phyloP scores from a whole-genome alignment of 768 basidiomycete species.

The Mycena filopes region DNA sequence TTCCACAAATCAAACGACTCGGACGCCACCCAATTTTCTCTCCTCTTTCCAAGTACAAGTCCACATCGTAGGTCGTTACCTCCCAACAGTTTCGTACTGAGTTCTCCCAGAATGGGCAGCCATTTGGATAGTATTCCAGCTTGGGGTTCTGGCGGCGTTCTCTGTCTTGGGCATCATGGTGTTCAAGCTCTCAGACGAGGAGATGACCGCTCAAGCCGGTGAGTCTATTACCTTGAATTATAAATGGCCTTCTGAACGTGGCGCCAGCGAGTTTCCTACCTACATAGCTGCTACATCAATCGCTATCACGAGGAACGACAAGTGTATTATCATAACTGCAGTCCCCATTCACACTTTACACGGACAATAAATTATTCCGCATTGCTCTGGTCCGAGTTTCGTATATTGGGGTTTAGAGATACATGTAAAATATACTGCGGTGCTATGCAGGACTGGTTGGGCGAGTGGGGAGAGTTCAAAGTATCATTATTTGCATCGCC shows the following conservation, averaged over 20 bases:
- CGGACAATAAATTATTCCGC: slow-evolving; percentile 29
- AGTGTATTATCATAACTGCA: slow-evolving; percentile 24
- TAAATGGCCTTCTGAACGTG: neutral
- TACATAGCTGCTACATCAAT: too few relatives aligned
- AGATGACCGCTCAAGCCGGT: slow-evolving; percentile 84
- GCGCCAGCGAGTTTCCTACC: slow-evolving; percentile 69
- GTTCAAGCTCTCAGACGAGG: slow-evolving; percentile 75
- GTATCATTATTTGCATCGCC: slow-evolving; percentile 13
- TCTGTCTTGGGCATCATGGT: slow-evolving; percentile 82
- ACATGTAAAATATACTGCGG: slow-evolving; percentile 18
- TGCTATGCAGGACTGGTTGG: slow-evolving; percentile 26
- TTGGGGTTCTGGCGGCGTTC: slow-evolving; percentile 80
- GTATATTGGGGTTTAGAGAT: slow-evolving; percentile 22
- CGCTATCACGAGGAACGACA: too few relatives aligned
- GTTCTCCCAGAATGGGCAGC: slow-evolving; percentile 78
- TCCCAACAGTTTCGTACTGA: neutral
- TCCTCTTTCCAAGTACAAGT: slow-evolving; percentile 75
- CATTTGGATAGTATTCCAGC: slow-evolving; percentile 85
- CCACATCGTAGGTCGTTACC: slow-evolving; percentile 69
- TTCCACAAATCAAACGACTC: slow-evolving; percentile 96
- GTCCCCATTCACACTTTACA: slow-evolving; percentile 1
- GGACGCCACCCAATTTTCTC: slow-evolving; percentile 88
- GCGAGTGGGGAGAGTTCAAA: slow-evolving; percentile 30
- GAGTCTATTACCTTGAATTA: slow-evolving; percentile 36
- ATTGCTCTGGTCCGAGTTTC: slow-evolving; percentile 17